Base-by-base conservation (phyloP, 148 eudicot genomes). In the Mesembryanthemum crystallinum region DNA sequence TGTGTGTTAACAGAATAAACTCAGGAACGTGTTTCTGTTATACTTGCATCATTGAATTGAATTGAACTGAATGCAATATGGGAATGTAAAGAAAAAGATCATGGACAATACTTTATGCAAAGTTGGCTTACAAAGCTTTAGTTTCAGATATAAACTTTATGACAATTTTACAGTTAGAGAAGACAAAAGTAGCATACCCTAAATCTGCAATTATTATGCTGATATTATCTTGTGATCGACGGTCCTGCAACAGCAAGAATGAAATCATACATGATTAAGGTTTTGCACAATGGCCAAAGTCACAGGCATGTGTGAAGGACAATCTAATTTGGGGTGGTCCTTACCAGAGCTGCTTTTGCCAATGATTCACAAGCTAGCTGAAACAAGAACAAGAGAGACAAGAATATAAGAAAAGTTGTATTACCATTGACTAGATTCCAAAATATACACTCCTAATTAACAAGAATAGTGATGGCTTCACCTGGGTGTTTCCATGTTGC, bases 401-500 rank as follows among this genome's bases (percentile, higher is more conserved):
- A 7, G 27, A 57, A 32, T 18, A 49, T 25, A 51, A 74, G 24
- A 37, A 15, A 2, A 15, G 12, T 49, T 70, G 18, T 10, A 65
- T 28, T 69, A 2, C 27, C 10, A 51, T 55, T 17, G 32, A 59
- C 57, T 20, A 35, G 27, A 77, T 25, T 1, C 12, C n/a, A 4
- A 15, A n/a, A 29, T n/a, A 42, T 3, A 35, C 4, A 21, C 20
- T 27, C 68, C 28, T 43, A 64, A 47, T 20, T n/a, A 28, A 7
- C 39, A 43, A 73, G 54, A 71, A 11, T 70, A 61, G 42, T n/a
- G n/a, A n/a, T 51, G 43, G 55, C 32, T 66, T 74, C 77, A 94
- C 98, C 97, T 94, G 97, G 71, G 86, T 90, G 83, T 90, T 86
- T 78, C 98, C 98, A 78, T 92, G 96, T 82, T 90, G 81, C 68